Percentiles rank a stretch among this genome's conserved stretches.
These are phyloP conservation scores for Hemisphaericaspora xylanilytica DNA, from an alignment of 1,139 yeast genomes.

Conservation along the genomic window DNA sequence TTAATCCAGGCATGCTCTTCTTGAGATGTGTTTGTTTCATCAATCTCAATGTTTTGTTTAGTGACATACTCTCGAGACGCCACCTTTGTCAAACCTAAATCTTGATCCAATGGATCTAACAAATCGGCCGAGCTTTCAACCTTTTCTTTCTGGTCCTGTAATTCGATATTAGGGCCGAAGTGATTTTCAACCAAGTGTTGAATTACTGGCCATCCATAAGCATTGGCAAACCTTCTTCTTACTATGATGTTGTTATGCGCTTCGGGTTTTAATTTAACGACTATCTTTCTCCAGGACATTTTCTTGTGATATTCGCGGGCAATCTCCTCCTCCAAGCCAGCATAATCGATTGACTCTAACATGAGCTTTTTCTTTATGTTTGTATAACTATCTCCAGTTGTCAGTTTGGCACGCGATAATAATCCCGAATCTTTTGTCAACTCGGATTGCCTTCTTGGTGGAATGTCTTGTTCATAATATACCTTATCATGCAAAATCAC, in stretches of 20 bases:
- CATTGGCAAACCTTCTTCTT: constrained; percentile 84
- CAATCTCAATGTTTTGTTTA: constrained; percentile 36
- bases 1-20: constrained; percentile 49
- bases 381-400: constrained; percentile 3
- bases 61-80: constrained; percentile 37
- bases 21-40: constrained; percentile 17
- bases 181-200: constrained; percentile 63
- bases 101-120: constrained; percentile 20
- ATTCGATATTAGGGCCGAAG: constrained; percentile 18
- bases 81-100: constrained; percentile 29
- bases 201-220: constrained; percentile 94
- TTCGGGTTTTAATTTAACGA: constrained; percentile 84
- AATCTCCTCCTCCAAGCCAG: constrained; percentile 56
- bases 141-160: too few relatives aligned
- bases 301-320: constrained; percentile 87
- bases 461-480: constrained; percentile 37
- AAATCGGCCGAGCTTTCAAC: constrained; percentile 20
- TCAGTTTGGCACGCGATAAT: background rate
- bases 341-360: constrained; percentile 22
- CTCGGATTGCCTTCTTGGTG: constrained; percentile 13
- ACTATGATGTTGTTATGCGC: constrained; percentile 95
- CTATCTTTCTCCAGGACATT: constrained; percentile 88
- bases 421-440: background rate
- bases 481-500: constrained; percentile 43
- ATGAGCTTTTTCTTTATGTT: constrained; percentile 10